A percentile compares a stretch with the other conserved stretches of the same genome.
phyloP scores from a whole-genome alignment of 805 yeast genomes.

The Nakazawaea siamensis region DNA sequence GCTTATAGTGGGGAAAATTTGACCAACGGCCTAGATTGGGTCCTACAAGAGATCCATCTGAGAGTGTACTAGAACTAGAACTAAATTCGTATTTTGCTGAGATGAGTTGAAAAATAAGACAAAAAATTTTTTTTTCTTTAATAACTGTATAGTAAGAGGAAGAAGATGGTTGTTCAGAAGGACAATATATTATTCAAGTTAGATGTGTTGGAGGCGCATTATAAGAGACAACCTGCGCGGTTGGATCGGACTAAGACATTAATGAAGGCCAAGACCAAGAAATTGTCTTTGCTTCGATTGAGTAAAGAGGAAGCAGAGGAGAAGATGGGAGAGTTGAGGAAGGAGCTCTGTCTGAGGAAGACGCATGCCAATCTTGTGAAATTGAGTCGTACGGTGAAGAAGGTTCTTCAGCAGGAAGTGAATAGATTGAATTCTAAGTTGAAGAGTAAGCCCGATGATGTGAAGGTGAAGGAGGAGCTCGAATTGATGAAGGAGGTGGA shows the following conservation, averaged over 20 bases:
- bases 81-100: not conserved
- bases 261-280: slow-evolving; percentile 34
- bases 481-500: slow-evolving; percentile 5
- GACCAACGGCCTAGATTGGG: slow-evolving; percentile 32
- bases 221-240: slow-evolving; percentile 33
- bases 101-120: slow-evolving; percentile 1
- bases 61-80: slow-evolving; percentile 23
- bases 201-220: slow-evolving; percentile 48
- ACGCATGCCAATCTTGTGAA: slow-evolving; percentile 35
- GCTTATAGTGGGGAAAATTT: slow-evolving; percentile 38
- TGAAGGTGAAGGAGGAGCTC: slow-evolving; percentile 15
- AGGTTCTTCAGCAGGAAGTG: slow-evolving; percentile 15
- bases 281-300: slow-evolving; percentile 31
- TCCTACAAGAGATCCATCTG: slow-evolving; percentile 28
- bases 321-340: slow-evolving; percentile 37
- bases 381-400: slow-evolving; percentile 29
- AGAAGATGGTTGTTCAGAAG: slow-evolving; percentile 13
- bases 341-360: slow-evolving; percentile 38
- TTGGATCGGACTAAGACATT: slow-evolving; percentile 40
- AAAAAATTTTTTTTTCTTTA: not conserved
- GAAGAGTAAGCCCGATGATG: slow-evolving; percentile 12
- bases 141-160: not conserved
- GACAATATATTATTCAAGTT: slow-evolving; percentile 42
- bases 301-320: slow-evolving; percentile 32
- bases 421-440: slow-evolving; percentile 8